Percentiles rank a stretch among this genome's conserved stretches.
Conservation (phyloP, 257 asterid species). For the Przewalskia tangutica region DNA sequence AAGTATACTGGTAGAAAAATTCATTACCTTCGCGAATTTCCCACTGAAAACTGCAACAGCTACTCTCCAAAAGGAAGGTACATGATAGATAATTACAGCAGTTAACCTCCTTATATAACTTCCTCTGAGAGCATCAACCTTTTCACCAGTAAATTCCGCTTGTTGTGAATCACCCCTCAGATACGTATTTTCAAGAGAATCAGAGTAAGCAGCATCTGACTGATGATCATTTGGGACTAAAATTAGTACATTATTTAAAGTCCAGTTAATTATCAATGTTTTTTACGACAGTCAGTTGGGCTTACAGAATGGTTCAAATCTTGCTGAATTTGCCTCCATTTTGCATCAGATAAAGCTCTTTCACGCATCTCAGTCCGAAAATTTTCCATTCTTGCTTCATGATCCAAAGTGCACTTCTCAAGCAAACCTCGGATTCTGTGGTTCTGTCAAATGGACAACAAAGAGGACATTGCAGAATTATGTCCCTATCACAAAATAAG, state of each 20-base stretch:
- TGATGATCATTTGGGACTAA: constrained; percentile 22
- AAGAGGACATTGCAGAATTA: not conserved
- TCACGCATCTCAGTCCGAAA: constrained; percentile 68
- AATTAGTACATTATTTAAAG: not conserved
- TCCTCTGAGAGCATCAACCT: constrained; percentile 79
- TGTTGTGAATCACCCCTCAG: constrained; percentile 37
- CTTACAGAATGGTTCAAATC: constrained; percentile 69
- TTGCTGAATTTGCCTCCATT: constrained; percentile 95
- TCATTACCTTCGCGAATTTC: constrained; percentile 79
- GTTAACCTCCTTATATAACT: constrained; percentile 83
- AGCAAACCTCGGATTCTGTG: constrained; percentile 87
- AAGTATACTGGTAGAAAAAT: not conserved
- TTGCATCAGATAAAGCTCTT: constrained; percentile 78
- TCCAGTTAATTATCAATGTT: not conserved
- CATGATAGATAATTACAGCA: constrained; percentile 76
- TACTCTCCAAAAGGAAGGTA: constrained; percentile 93
- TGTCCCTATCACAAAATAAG: not conserved
- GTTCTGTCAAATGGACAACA: constrained; percentile 43
- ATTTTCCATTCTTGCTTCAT: constrained; percentile 78
- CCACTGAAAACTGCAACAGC: constrained; percentile 90
- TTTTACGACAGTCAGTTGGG: not conserved
- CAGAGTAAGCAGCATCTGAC: constrained; percentile 50
- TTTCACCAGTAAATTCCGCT: constrained; percentile 44
- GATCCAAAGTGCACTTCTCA: constrained; percentile 82
- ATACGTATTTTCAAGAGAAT: constrained; percentile 26